Base-by-base conservation (phyloP, 2,329 filamentous ascomycete genomes). In the Fusarium sp. region DNA sequence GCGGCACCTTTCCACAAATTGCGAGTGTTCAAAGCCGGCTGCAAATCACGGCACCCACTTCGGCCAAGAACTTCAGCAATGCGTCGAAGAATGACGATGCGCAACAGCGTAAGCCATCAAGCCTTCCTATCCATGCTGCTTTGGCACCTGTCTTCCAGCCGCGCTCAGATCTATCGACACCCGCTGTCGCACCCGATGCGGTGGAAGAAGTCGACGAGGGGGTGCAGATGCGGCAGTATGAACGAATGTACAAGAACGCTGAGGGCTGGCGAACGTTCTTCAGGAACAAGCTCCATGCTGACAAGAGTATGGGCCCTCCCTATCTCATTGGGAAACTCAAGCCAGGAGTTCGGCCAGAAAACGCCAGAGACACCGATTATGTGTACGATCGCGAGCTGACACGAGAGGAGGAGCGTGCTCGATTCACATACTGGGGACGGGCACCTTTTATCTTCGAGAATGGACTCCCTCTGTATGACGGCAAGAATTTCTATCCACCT, bases 401-500 rank as follows among this genome's bases (percentile, higher is more conserved):
- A 1, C 84, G 87, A 6, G 89, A 90, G 56, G 90, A 92, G 76
- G 81, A 87, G 51, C 86, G 87, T 61, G 88, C 90, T 70, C 87
- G 90, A 50, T 85, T 87, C 70, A 81, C 90, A 71, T 91, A 90
- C 78, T 92, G 89, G 88, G 89, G 88, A 15, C 87, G 88, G 48
- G 86, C 87, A 22, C 85, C 89, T 47, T 84, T 81, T 36, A 84
- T 86, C 72, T 83, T 84, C 18, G 83, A 87, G 55, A 84, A 82
- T 39, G 88, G 89, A 5, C 81, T 91, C 45, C 90, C 90, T 39
- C 91, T 90, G 79, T 92, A 90, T 74, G 90, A 92, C 73, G 90
- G 90, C 30, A 90, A 90, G 78, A 86, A 91, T 77, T 91, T 91
- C 74, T 91, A 91, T 70, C 88, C 87, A 36, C 82, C 88, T 7